Percentiles rank a stretch among this genome's conserved stretches.
These are phyloP conservation scores for Zoysia japonica DNA, from an alignment of 176 grass and related monocot genomes.

Conservation along the genomic window DNA sequence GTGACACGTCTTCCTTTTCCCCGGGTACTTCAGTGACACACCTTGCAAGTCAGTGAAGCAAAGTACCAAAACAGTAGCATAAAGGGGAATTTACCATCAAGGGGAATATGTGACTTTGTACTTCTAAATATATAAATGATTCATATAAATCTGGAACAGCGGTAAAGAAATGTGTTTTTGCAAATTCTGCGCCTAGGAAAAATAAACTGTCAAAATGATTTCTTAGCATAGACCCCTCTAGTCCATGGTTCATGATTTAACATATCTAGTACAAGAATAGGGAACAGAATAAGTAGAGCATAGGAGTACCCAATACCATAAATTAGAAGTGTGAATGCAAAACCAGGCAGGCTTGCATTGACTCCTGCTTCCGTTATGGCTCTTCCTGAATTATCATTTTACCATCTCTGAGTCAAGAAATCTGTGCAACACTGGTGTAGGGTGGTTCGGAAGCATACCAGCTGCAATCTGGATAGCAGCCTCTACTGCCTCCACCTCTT, in stretches of 20 bases:
- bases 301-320: not conserved
- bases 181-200: too few species aligned
- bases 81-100: too few species aligned
- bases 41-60: too few species aligned
- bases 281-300: not conserved
- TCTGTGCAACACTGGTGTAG: conserved; percentile 9
- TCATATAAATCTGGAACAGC: too few species aligned
- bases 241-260: not conserved
- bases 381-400: not conserved
- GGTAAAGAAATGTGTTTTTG: too few species aligned
- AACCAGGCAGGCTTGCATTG: not conserved
- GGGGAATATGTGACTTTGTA: too few species aligned
- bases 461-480: conserved; percentile 10
- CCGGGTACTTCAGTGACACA: too few species aligned
- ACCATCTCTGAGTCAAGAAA: conserved; percentile 32
- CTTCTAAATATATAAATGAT: too few species aligned
- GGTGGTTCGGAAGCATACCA: conserved; percentile 32
- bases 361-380: not conserved
- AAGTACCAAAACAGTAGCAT: too few species aligned
- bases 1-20: too few species aligned
- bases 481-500: conserved; percentile 42
- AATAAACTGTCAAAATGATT: too few species aligned
- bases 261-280: not conserved
- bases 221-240: not conserved
- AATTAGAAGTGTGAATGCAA: not conserved